A percentile compares a stretch with the other conserved stretches of the same genome.
phyloP scores from a whole-genome alignment of 129 eudicot species.

The Flaveria bidentis region DNA sequence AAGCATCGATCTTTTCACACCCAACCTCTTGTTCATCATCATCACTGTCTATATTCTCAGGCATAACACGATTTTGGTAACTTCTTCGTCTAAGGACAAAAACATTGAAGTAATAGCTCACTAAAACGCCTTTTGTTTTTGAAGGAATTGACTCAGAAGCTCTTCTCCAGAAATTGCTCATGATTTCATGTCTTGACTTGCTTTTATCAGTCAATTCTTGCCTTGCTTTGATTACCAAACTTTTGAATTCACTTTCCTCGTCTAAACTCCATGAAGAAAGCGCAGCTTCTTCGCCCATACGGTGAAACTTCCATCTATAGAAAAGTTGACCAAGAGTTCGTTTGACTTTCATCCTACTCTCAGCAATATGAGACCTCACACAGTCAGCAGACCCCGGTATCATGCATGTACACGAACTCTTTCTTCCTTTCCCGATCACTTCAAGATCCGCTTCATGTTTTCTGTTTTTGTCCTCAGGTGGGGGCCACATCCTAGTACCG shows the following conservation, averaged over 20 bases:
- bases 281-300: constrained; percentile 88
- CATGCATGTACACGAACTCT: constrained; percentile 46
- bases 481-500: constrained; percentile 66
- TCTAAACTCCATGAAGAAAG: constrained; percentile 62
- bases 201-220: constrained; percentile 32
- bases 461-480: constrained; percentile 27
- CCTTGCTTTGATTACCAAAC: constrained; percentile 42
- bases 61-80: constrained; percentile 74
- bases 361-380: constrained; percentile 67
- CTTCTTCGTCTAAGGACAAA: constrained; percentile 54
- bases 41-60: constrained; percentile 72
- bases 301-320: constrained; percentile 65
- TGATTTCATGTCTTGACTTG: constrained; percentile 23
- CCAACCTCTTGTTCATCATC: constrained; percentile 73
- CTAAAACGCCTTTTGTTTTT: constrained; percentile 57
- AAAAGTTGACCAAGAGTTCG: constrained; percentile 55
- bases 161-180: constrained; percentile 52
- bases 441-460: constrained; percentile 19
- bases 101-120: constrained; percentile 84
- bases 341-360: constrained; percentile 53
- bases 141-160: constrained; percentile 48
- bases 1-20: constrained; percentile 36
- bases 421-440: constrained; percentile 55
- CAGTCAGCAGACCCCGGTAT: constrained; percentile 59
- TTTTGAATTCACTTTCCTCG: constrained; percentile 66